phyloP scores from a whole-genome alignment of 75 land plant species.

The Gnetum montanum region DNA sequence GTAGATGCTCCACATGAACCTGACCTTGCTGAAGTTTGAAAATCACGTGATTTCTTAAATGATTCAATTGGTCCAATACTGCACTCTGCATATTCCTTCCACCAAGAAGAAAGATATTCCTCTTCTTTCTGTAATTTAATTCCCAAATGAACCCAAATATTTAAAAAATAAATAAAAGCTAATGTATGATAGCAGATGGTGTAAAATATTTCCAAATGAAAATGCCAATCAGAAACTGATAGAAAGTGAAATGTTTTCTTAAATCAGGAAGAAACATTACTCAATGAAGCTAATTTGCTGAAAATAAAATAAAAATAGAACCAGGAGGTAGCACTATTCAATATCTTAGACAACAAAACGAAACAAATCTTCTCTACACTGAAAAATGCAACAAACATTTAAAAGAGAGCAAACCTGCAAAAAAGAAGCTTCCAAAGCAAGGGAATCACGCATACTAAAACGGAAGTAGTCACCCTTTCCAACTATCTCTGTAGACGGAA shows the following conservation, averaged over 20 bases:
- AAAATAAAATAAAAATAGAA: no score
- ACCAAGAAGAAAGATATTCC: slow-evolving; percentile 82
- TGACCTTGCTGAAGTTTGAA: background rate
- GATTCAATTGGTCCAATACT: slow-evolving; percentile 76
- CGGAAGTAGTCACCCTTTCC: slow-evolving; percentile 90
- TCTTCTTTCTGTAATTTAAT: slow-evolving; percentile 68
- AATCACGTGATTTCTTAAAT: background rate
- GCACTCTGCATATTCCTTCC: slow-evolving; percentile 98
- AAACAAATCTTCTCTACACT: no score
- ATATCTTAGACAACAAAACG: background rate
- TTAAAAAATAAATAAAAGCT: background rate
- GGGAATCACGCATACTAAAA: slow-evolving; percentile 86
- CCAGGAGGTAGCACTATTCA: no score
- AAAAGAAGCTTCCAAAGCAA: slow-evolving; percentile 86
- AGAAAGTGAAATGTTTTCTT: no score
- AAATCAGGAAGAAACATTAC: no score
- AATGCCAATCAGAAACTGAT: background rate
- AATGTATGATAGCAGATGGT: background rate
- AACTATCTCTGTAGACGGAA: slow-evolving; percentile 73
- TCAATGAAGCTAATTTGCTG: no score
- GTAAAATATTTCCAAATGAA: background rate
- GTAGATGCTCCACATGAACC: slow-evolving; percentile 3
- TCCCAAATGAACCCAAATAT: background rate
- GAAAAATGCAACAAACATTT: background rate
- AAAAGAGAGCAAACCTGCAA: slow-evolving; percentile 46